Evolutionary conservation across 768 basidiomycete genomes (phyloP).

Genomic region (Lactarius psammicola): DNA sequence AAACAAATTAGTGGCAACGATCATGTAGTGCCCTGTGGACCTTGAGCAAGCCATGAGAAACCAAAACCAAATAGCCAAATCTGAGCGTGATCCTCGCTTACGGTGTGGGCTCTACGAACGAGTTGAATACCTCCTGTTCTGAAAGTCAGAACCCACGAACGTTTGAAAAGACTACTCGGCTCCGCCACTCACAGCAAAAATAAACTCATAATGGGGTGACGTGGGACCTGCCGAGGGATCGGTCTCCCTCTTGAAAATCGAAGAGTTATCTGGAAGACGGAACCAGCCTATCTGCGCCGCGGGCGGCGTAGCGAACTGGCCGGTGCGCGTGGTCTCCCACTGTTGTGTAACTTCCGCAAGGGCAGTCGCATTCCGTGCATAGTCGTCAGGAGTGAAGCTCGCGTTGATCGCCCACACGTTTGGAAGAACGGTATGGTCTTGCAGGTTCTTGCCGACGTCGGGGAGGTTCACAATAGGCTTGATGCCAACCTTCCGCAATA

Average conservation of each 20-base stretch:
- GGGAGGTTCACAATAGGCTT: slow-evolving; percentile 45
- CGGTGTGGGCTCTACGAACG: slow-evolving; percentile 5
- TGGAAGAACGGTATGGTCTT: slow-evolving; percentile 40
- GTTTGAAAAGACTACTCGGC: not conserved
- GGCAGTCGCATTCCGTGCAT: not conserved
- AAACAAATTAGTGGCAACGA: not conserved
- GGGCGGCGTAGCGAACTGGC: slow-evolving; percentile 4
- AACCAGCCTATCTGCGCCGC: slow-evolving; percentile 12
- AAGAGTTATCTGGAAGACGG: slow-evolving; percentile 5
- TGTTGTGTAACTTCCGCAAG: not conserved
- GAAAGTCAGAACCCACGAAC: not conserved
- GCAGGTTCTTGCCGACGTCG: slow-evolving; percentile 55
- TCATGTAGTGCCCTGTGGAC: slow-evolving; percentile 6
- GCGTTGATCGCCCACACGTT: slow-evolving; percentile 6
- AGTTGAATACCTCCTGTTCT: slow-evolving; percentile 1
- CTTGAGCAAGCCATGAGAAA: not conserved
- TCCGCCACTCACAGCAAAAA: not conserved
- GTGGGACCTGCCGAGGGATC: slow-evolving; percentile 14
- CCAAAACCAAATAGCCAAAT: not conserved
- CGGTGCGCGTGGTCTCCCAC: slow-evolving; percentile 8
- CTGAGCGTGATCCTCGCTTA: not conserved
- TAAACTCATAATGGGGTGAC: slow-evolving; percentile 13
- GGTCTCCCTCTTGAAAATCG: not conserved
- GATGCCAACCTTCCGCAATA: slow-evolving; percentile 49
- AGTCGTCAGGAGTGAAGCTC: slow-evolving; percentile 7